A percentile compares a stretch with the other conserved stretches of the same genome.
Conservation (phyloP, 2,329 filamentous ascomycete species). For the Penicillium verrucosum region DNA sequence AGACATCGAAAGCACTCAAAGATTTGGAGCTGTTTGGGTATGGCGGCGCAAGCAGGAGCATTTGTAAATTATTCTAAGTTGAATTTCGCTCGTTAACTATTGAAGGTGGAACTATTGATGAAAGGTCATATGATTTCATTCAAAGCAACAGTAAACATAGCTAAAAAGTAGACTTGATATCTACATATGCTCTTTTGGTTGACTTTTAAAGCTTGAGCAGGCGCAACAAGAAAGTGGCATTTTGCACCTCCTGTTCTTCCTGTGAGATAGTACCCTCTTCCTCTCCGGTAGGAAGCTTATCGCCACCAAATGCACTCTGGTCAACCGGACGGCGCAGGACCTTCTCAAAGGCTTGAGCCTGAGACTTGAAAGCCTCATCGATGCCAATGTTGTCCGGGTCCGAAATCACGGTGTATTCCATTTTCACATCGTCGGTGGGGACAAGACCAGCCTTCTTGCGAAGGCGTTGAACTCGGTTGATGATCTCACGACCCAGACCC, state of each 20-base stretch:
- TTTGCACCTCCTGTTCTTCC: constrained; percentile 82
- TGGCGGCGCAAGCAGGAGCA: not conserved
- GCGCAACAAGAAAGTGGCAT: constrained; percentile 74
- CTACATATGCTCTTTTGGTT: constrained; percentile 4
- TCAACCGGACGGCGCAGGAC: constrained; percentile 73
- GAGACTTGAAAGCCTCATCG: constrained; percentile 64
- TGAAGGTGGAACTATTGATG: not conserved
- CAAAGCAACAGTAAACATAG: not conserved
- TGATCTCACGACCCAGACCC: constrained; percentile 84
- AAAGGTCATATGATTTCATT: constrained; percentile 6
- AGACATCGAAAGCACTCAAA: not conserved
- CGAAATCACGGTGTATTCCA: constrained; percentile 80
- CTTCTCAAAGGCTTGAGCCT: constrained; percentile 69
- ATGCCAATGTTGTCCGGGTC: constrained; percentile 77
- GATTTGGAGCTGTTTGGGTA: not conserved
- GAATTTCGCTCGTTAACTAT: not conserved
- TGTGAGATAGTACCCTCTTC: constrained; percentile 66
- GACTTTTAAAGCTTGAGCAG: constrained; percentile 64
- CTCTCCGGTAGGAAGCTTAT: constrained; percentile 52
- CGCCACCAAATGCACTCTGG: constrained; percentile 60
- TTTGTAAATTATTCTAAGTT: not conserved
- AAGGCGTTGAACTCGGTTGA: constrained; percentile 86
- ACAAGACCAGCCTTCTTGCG: constrained; percentile 91
- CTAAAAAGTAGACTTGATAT: constrained; percentile 8
- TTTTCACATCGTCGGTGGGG: constrained; percentile 89